Percentiles rank a stretch among this genome's conserved stretches.
These are phyloP conservation scores for Boletus rubroflammeus DNA, from an alignment of 768 basidiomycete species.

Conservation along the genomic window DNA sequence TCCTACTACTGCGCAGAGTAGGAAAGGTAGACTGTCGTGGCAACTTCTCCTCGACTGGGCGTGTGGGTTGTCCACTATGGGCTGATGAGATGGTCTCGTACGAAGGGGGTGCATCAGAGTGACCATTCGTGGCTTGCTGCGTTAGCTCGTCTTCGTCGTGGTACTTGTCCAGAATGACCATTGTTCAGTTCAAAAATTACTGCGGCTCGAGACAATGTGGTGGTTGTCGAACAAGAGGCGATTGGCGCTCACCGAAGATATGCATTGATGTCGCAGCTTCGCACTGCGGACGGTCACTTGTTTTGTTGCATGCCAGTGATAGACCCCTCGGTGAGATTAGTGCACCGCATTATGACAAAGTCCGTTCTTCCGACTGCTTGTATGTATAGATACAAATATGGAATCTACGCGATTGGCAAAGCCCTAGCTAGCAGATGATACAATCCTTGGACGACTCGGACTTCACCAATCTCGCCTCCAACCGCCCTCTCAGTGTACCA, in stretches of 20 bases:
- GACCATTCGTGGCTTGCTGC: not conserved
- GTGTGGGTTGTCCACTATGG: not conserved
- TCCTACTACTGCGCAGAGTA: not conserved
- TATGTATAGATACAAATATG: not conserved
- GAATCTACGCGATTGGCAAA: not conserved
- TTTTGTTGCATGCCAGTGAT: not conserved
- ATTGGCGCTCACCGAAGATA: not conserved
- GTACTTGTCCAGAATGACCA: slow-evolving; percentile 23
- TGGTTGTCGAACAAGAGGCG: not conserved
- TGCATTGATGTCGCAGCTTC: not conserved
- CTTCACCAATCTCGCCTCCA: slow-evolving; percentile 14
- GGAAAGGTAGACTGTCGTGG: not conserved
- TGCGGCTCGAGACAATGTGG: not conserved
- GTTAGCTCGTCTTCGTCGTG: slow-evolving; percentile 6
- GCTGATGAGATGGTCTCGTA: slow-evolving; percentile 19
- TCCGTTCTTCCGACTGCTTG: not conserved
- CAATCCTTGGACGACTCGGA: slow-evolving; percentile 9
- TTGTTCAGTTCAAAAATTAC: not conserved
- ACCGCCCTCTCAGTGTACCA: slow-evolving; percentile 17
- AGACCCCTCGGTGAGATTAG: slow-evolving; percentile 41
- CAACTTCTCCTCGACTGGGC: slow-evolving; percentile 12
- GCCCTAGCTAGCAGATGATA: slow-evolving; percentile 13
- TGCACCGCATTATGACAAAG: slow-evolving; percentile 32
- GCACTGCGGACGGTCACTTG: not conserved
- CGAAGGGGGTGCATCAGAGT: slow-evolving; percentile 22